Evolutionary conservation across 192 early-diverging fungal genomes (phyloP), one percentile per base, ranked within the genome.

Genomic region (Helicostylum pulchrum): DNA sequence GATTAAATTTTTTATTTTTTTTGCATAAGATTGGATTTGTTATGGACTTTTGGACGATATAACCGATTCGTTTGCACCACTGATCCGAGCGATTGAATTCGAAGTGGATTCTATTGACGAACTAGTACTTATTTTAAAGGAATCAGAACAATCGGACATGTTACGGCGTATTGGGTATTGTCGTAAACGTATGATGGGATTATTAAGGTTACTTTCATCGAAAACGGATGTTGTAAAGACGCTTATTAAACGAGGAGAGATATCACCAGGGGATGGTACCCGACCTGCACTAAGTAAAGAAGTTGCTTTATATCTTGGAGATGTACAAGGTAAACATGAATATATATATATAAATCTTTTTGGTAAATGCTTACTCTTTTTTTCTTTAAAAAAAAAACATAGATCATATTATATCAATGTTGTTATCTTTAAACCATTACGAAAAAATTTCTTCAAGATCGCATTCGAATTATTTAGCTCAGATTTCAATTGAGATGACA

Each of bases 31-130:
- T 73, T 99, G 96, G 96, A 89, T 99, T 58, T 94, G 92, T 79
- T 99, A 99, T 71, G 95, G 94, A 0, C 72, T 99, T 6, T 85
- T 99, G 68, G 96, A 99, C 77, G 95, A 96, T 66, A 91, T 99
- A 52, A 94, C 93, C 4, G 97, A 99, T 71, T 83, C 86, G 17
- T 94, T 98, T 69, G 90, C 91, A 32, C 95, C 95, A 6, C 77
- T 95, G 10, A 80, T 98, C 51, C 82, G 87, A 36, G 73, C 86
- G 14, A 90, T 99, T 65, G 97, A 99, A 77, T 84, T 92, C 55
- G 97, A 98, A 72, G 97, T 99, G 0, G 94, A 97, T 65, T 82
- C 88, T 0, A 95, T 99, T 63, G 97, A 99, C 69, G 97, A 99
- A 62, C 72, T 99, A 2, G 94, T 98, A 0, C 76, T 99, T 21